These are phyloP conservation scores for Colletotrichum tofieldiae DNA, from an alignment of 2,329 filamentous ascomycete genomes.

Conservation along the genomic window DNA sequence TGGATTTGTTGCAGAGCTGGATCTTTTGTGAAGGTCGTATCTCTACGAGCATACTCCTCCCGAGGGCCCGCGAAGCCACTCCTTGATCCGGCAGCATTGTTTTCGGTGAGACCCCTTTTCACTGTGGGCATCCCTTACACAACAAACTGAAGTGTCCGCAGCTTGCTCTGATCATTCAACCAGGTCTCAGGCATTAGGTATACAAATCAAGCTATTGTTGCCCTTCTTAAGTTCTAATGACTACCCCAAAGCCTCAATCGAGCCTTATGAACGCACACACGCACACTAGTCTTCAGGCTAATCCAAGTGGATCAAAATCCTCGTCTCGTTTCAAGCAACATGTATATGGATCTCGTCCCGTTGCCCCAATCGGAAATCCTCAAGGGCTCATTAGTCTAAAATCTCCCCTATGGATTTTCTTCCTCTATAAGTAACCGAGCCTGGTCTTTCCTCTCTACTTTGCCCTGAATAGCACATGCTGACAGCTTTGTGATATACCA, in stretches of 20 bases:
- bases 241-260: background rate
- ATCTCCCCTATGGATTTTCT: background rate
- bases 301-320: background rate
- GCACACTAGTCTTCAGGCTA: background rate
- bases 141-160: background rate
- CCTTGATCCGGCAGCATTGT: too few relatives aligned
- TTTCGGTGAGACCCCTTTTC: too few relatives aligned
- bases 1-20: too few relatives aligned
- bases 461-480: background rate
- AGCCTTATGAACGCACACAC: background rate
- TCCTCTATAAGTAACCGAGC: background rate
- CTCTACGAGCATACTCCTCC: too few relatives aligned
- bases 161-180: background rate
- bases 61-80: too few relatives aligned
- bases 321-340: background rate
- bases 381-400: background rate
- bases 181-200: background rate
- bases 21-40: too few relatives aligned
- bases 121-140: too few relatives aligned
- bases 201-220: background rate
- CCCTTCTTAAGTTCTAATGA: background rate
- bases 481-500: background rate
- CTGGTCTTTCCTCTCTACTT: background rate
- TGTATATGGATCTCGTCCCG: background rate
- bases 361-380: background rate